Percentiles rank a stretch among this genome's conserved stretches.
Evolutionary conservation across 192 early-diverging fungal genomes (phyloP).

Genomic region (Tieghemiomyces parasiticus): DNA sequence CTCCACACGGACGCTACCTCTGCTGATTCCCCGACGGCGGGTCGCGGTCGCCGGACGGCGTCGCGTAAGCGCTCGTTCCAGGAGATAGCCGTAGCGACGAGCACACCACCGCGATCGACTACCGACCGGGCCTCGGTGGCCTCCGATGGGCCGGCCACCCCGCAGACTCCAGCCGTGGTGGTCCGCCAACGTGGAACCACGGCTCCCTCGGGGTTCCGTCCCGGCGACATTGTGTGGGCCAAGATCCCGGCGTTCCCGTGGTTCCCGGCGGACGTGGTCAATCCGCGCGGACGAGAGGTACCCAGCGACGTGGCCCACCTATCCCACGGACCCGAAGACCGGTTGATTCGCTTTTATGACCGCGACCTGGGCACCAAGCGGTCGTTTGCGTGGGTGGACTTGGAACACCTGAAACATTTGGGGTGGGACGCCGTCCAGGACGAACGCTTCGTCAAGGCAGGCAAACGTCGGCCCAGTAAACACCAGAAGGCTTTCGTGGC

Average conservation of each 20-base stretch:
- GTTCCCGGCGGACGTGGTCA: slow-evolving; percentile 25
- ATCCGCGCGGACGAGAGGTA: slow-evolving; percentile 10
- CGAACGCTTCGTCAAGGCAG: slow-evolving; percentile 13
- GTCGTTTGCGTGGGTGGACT: slow-evolving; percentile 21
- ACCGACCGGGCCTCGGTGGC: too few species aligned
- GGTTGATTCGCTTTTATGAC: slow-evolving; percentile 23
- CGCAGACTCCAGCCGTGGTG: background rate
- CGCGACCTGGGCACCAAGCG: slow-evolving; percentile 8
- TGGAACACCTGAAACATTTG: slow-evolving; percentile 14
- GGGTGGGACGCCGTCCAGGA: slow-evolving; percentile 16
- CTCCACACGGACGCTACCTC: background rate
- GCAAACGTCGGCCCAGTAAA: slow-evolving; percentile 2
- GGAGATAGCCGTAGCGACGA: background rate
- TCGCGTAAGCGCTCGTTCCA: background rate
- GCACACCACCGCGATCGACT: background rate
- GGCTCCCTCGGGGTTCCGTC: background rate
- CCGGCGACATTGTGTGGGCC: slow-evolving; percentile 26
- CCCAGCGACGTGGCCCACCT: slow-evolving; percentile 13
- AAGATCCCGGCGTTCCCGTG: slow-evolving; percentile 24
- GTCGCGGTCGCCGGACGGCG: too few species aligned
- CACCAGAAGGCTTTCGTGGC: slow-evolving; percentile 12
- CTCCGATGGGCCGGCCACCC: background rate
- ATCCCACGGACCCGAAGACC: background rate
- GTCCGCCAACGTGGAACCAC: background rate
- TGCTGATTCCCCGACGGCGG: background rate